Percentiles rank a stretch among this genome's conserved stretches.
These are phyloP conservation scores for Candida ponderosae DNA, from an alignment of 805 yeast genomes.

Conservation along the genomic window DNA sequence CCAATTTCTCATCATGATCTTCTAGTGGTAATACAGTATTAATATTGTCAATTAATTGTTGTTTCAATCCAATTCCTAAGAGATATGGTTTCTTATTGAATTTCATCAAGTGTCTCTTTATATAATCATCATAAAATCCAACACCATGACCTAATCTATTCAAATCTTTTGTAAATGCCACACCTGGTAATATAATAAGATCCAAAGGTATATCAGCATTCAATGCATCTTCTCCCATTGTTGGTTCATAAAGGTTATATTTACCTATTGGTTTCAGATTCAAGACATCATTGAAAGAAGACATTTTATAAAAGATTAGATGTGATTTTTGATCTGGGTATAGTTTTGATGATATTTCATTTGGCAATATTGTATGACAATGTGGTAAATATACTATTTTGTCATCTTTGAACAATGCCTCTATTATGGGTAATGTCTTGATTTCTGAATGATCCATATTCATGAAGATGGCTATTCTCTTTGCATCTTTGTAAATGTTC, in stretches of 20 bases:
- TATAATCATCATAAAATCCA: conserved; percentile 82
- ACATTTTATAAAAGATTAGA: conserved; percentile 50
- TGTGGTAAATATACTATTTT: conserved; percentile 56
- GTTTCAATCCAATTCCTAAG: conserved; percentile 58
- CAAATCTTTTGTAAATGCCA: conserved; percentile 52
- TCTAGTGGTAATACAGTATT: conserved; percentile 35
- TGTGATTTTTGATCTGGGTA: conserved; percentile 25
- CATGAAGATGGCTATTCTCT: conserved; percentile 60
- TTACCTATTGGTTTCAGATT: conserved; percentile 58
- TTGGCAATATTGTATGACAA: conserved; percentile 18
- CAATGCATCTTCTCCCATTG: conserved; percentile 20
- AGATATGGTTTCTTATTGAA: conserved; percentile 29
- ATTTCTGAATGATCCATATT: conserved; percentile 70
- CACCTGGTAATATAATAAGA: conserved; percentile 75
- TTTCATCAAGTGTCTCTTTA: conserved; percentile 34
- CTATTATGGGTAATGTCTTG: conserved; percentile 48
- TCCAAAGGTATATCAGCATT: conserved; percentile 41
- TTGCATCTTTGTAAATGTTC: conserved; percentile 23
- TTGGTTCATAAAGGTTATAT: conserved; percentile 64
- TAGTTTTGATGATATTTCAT: background rate
- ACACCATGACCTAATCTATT: conserved; percentile 84
- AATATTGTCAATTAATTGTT: conserved; percentile 47
- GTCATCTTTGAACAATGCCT: conserved; percentile 37
- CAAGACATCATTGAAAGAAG: conserved; percentile 31
- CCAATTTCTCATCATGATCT: conserved; percentile 53